Percentiles rank a stretch among this genome's conserved stretches.
Evolutionary conservation across 768 basidiomycete genomes (phyloP).

Genomic region (Lactarius tabidus): DNA sequence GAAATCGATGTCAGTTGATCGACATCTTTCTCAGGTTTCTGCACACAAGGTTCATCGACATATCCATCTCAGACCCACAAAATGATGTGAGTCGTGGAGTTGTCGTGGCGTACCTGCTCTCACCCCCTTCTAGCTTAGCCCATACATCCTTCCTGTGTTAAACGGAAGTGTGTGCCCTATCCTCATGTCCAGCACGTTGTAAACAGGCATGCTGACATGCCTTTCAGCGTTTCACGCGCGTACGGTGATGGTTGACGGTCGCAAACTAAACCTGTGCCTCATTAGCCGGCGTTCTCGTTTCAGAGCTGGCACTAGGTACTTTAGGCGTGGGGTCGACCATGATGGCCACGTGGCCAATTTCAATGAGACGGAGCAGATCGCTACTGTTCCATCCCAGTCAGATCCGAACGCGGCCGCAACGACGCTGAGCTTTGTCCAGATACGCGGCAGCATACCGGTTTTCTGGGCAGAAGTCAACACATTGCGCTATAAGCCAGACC

Average conservation of each 20-base stretch:
- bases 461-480: constrained; percentile 98
- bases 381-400: constrained; percentile 65
- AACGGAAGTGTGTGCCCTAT: constrained; percentile 76
- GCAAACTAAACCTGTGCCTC: constrained; percentile 76
- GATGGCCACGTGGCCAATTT: constrained; percentile 93
- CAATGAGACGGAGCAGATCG: constrained; percentile 95
- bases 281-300: constrained; percentile 92
- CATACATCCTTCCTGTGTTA: constrained; percentile 88
- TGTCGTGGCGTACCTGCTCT: constrained; percentile 8
- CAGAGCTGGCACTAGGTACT: constrained; percentile 95
- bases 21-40: constrained; percentile 39
- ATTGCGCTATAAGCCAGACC: constrained; percentile 90
- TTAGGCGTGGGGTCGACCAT: constrained; percentile 87
- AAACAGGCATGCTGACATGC: neutral
- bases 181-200: constrained; percentile 7
- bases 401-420: constrained; percentile 47
- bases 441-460: constrained; percentile 87
- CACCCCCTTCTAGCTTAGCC: constrained; percentile 55
- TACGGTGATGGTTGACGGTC: constrained; percentile 67
- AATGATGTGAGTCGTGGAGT: constrained; percentile 54
- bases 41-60: constrained; percentile 59
- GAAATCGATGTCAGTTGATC: constrained; percentile 14
- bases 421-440: constrained; percentile 87
- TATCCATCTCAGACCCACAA: constrained; percentile 44
- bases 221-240: constrained; percentile 80